Percentiles rank a stretch among this genome's conserved stretches.
phyloP scores from a whole-genome alignment of 164 flowering plant genomes.

The Stephania yunnanensis region DNA sequence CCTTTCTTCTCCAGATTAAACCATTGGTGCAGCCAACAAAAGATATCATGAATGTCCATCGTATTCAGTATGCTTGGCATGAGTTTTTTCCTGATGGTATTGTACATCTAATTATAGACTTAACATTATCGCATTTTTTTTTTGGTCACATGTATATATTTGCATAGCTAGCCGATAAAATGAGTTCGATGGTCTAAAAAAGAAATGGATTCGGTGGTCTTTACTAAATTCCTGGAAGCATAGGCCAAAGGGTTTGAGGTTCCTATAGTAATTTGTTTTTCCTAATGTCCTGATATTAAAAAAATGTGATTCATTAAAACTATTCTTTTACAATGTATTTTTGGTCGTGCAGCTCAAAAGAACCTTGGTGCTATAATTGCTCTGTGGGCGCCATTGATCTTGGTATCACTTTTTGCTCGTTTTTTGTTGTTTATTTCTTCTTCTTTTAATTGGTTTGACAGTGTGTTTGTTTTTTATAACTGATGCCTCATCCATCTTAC shows the following conservation, averaged over 20 bases:
- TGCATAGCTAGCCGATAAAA: background rate
- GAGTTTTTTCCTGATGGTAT: slow-evolving; percentile 90
- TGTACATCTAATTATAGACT: background rate
- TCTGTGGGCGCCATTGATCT: slow-evolving; percentile 83
- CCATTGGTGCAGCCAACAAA: slow-evolving; percentile 86
- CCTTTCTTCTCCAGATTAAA: slow-evolving; percentile 52
- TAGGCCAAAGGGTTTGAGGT: background rate
- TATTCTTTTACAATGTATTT: slow-evolving; percentile 12
- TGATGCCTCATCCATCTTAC: too few relatives aligned
- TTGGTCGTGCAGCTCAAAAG: slow-evolving; percentile 53
- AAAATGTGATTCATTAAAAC: too few relatives aligned
- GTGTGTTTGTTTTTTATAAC: too few relatives aligned
- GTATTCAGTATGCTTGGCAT: slow-evolving; percentile 73
- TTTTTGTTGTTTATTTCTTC: background rate
- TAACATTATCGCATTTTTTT: slow-evolving; percentile 1
- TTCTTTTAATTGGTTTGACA: too few relatives aligned
- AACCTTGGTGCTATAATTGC: slow-evolving; percentile 76
- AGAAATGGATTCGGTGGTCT: background rate
- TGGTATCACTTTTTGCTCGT: slow-evolving; percentile 38
- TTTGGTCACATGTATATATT: background rate
- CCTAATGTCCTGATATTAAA: too few relatives aligned
- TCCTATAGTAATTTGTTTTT: background rate
- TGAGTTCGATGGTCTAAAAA: background rate
- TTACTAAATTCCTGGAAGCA: background rate
- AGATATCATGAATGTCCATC: slow-evolving; percentile 64